These are phyloP conservation scores for Backusella macrospora DNA, from an alignment of 192 early-diverging fungal species.

Conservation along the genomic window DNA sequence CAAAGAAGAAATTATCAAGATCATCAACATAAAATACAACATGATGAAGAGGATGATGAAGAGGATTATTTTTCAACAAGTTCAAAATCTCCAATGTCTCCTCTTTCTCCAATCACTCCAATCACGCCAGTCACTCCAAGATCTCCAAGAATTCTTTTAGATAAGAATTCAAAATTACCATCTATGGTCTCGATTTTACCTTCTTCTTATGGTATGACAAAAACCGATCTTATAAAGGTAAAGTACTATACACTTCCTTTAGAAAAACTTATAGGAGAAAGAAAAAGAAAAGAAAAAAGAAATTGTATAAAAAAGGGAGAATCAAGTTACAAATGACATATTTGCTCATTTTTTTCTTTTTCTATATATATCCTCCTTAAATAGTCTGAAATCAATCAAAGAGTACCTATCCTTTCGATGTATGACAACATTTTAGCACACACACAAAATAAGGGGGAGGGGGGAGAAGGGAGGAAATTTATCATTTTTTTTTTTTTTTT, in stretches of 20 bases:
- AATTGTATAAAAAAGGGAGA: too few species aligned
- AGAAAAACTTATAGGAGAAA: too few species aligned
- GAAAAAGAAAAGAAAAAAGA: too few species aligned
- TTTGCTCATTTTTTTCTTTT: too few species aligned
- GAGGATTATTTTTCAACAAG: not conserved
- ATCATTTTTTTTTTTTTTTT: too few species aligned
- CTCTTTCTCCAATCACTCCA: not conserved
- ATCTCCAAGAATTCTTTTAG: not conserved
- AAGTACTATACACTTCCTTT: not conserved
- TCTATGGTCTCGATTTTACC: not conserved
- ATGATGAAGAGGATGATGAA: not conserved
- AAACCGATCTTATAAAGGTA: not conserved
- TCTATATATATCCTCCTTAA: not conserved
- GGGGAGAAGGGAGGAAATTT: not conserved
- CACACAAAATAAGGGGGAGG: not conserved
- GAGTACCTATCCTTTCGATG: not conserved
- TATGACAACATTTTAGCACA: conserved; percentile 5
- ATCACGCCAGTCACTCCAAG: not conserved
- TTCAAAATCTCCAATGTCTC: not conserved
- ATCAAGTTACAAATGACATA: conserved; percentile 12
- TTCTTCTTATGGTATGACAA: conserved; percentile 7
- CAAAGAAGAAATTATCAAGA: not conserved
- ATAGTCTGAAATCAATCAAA: conserved; percentile 15
- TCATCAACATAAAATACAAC: not conserved
- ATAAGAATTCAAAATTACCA: conserved; percentile 5